Evolutionary conservation across 768 basidiomycete species (phyloP).

Genomic region (Leccinellum albellum): DNA sequence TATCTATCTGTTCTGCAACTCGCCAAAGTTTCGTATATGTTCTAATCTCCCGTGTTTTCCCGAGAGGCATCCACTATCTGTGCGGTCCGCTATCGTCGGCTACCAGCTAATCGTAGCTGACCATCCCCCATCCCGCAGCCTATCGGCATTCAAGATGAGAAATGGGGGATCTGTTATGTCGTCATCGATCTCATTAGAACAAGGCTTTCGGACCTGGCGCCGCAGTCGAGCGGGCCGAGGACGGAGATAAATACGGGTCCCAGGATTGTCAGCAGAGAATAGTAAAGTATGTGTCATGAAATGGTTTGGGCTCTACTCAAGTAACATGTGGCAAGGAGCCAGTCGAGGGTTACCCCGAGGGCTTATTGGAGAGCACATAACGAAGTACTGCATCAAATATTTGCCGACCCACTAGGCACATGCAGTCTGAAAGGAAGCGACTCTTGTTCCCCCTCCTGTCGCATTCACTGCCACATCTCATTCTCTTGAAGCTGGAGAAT

Average conservation of each 20-base stretch:
- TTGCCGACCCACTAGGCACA: constrained; percentile 42
- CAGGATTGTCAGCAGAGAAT: constrained; percentile 87
- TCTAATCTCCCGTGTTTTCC: too few species aligned
- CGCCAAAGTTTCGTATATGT: neutral
- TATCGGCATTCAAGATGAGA: neutral
- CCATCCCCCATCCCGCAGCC: neutral
- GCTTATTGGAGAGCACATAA: constrained; percentile 77
- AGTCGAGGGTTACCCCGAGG: too few species aligned
- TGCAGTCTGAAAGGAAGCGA: neutral
- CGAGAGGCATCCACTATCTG: too few species aligned
- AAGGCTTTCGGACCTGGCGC: constrained; percentile 91
- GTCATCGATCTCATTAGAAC: constrained; percentile 42
- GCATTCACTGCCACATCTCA: neutral
- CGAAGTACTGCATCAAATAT: constrained; percentile 81
- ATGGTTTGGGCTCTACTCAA: too few species aligned
- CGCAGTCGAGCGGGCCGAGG: constrained; percentile 60
- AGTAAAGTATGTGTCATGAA: constrained; percentile 29
- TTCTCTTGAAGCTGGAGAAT: neutral
- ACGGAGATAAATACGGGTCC: constrained; percentile 87
- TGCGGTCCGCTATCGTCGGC: too few species aligned
- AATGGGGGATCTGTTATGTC: neutral
- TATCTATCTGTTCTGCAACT: neutral
- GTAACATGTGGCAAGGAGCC: too few species aligned
- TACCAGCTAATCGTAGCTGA: neutral
- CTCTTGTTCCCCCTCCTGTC: neutral